phyloP scores from a whole-genome alignment of 306 rosid genomes.

The Arachis hypogaea region DNA sequence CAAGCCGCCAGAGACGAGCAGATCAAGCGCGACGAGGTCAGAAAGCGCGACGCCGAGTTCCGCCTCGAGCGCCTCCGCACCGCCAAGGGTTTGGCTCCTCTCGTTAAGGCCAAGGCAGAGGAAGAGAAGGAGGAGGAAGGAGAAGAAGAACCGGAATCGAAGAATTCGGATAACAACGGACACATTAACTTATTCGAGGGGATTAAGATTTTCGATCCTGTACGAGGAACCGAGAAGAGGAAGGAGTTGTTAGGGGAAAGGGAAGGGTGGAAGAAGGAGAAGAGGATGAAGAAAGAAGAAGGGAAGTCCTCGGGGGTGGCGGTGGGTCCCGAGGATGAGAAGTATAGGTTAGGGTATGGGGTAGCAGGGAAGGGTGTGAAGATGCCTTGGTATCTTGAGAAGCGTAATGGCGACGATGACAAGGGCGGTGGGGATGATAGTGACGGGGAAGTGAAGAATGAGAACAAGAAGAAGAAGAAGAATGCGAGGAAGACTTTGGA shows the following conservation, averaged over 20 bases:
- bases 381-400: background rate
- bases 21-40: conserved; percentile 47
- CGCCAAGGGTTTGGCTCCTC: conserved; percentile 52
- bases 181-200: no score
- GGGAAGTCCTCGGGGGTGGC: background rate
- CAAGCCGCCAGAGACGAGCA: no score
- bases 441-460: conserved; percentile 65
- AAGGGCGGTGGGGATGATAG: conserved; percentile 63
- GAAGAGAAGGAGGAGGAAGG: no score
- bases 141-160: no score
- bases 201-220: conserved; percentile 66
- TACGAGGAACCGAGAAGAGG: conserved; percentile 44
- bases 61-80: conserved; percentile 79
- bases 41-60: conserved; percentile 72
- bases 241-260: conserved; percentile 35
- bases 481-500: no score
- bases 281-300: conserved; percentile 72
- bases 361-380: no score
- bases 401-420: conserved; percentile 65
- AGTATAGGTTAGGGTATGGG: no score
- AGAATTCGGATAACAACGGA: no score
- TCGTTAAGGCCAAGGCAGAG: no score
- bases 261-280: conserved; percentile 46
- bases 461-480: conserved; percentile 55
- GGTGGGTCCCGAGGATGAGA: no score